phyloP scores from a whole-genome alignment of 2,329 filamentous ascomycete species.

The Zymoseptoria passerinii region DNA sequence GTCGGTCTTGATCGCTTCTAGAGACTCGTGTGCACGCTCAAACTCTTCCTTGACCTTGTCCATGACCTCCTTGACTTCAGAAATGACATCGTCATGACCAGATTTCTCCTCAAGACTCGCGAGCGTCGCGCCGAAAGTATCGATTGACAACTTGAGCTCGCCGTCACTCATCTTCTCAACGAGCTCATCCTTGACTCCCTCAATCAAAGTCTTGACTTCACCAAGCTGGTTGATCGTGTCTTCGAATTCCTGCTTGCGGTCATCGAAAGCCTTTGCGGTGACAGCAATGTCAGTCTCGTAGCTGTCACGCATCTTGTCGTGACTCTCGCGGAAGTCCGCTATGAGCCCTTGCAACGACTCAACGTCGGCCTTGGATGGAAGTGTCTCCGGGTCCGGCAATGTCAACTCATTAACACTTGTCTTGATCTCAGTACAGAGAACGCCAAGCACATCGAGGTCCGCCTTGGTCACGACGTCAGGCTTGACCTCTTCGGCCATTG shows the following conservation, averaged over 20 bases:
- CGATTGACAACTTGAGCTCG: conserved; percentile 49
- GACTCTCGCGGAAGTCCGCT: conserved; percentile 46
- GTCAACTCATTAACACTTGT: conserved; percentile 64
- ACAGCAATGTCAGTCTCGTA: conserved; percentile 65
- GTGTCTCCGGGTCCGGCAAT: conserved; percentile 58
- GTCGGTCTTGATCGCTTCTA: conserved; percentile 74
- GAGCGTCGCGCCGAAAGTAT: conserved; percentile 48
- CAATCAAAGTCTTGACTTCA: conserved; percentile 68
- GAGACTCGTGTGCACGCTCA: conserved; percentile 71
- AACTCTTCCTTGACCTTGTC: conserved; percentile 77
- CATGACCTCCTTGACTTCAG: conserved; percentile 52
- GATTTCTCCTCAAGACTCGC: conserved; percentile 65
- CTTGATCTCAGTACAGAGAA: conserved; percentile 80
- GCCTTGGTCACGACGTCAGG: conserved; percentile 63
- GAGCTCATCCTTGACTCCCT: conserved; percentile 69
- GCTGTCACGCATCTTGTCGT: conserved; percentile 62
- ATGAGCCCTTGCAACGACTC: conserved; percentile 50
- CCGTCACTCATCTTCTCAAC: conserved; percentile 71
- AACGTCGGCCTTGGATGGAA: conserved; percentile 71
- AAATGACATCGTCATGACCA: conserved; percentile 35
- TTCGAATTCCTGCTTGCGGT: conserved; percentile 74
- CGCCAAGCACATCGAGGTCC: conserved; percentile 70
- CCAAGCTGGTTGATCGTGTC: conserved; percentile 68
- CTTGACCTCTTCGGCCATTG: conserved; percentile 35
- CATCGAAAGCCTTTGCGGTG: conserved; percentile 70